Evolutionary conservation across 1,284 basidiomycete genomes (phyloP).

Genomic region (Cutaneotrichosporon sp.): DNA sequence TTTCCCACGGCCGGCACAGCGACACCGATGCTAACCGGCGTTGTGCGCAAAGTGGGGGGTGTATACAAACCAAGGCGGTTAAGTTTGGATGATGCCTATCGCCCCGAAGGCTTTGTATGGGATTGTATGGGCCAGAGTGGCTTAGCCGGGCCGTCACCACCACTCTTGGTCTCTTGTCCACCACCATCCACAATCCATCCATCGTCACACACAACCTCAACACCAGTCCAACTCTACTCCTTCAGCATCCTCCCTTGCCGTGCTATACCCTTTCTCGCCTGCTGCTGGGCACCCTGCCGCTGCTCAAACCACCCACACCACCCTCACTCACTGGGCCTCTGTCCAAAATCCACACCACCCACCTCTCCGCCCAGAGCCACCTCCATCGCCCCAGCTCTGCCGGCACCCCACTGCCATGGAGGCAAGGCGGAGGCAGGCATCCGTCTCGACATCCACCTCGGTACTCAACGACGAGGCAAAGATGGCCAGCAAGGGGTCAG

Average conservation of each 20-base stretch:
- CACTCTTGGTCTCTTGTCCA: not conserved
- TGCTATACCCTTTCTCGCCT: too few species aligned
- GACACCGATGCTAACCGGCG: too few species aligned
- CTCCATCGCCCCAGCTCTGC: not conserved
- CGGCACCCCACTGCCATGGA: conserved; percentile 16
- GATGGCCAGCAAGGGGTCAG: conserved; percentile 11
- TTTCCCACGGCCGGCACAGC: not conserved
- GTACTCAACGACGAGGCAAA: conserved; percentile 16
- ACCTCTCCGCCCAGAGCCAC: not conserved
- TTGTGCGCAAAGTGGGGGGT: too few species aligned
- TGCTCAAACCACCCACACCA: not conserved
- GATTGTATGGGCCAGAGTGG: not conserved
- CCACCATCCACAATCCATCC: not conserved
- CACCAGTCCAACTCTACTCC: not conserved
- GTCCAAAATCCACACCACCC: not conserved
- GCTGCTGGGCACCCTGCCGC: not conserved
- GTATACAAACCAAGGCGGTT: not conserved
- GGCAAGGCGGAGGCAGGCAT: conserved; percentile 21
- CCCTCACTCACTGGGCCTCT: not conserved
- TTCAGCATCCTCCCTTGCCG: not conserved
- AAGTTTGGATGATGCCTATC: not conserved
- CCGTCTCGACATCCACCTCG: conserved; percentile 19
- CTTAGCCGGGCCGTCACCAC: too few species aligned
- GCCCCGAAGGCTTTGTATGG: not conserved
- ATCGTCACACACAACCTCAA: not conserved